Conservation (phyloP, 2,329 filamentous ascomycete genomes). For the Seiridium cupressi region DNA sequence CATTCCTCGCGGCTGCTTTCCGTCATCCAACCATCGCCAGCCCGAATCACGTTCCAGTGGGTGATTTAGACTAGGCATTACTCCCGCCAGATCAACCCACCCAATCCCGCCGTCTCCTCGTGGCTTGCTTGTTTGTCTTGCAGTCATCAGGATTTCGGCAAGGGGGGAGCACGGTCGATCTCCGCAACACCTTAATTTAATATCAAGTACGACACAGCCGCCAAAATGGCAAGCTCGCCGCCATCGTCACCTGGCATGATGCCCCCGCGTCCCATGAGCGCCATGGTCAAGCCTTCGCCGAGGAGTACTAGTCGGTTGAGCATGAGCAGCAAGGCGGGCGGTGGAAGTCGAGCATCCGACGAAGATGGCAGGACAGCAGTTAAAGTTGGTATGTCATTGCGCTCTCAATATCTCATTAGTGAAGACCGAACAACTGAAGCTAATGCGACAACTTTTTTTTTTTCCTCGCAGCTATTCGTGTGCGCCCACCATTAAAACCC, state of each 20-base stretch:
- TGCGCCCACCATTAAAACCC: constrained; percentile 80
- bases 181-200: neutral
- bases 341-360: constrained; percentile 80
- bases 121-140: neutral
- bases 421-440: constrained; percentile 3
- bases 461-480: constrained; percentile 70
- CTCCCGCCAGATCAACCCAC: neutral
- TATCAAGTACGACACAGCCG: constrained; percentile 3
- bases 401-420: neutral
- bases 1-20: constrained; percentile 8
- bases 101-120: constrained; percentile 2
- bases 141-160: neutral
- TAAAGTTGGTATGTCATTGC: constrained; percentile 79
- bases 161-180: neutral
- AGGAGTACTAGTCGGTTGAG: constrained; percentile 84
- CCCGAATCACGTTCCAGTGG: constrained; percentile 1
- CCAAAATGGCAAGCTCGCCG: constrained; percentile 65
- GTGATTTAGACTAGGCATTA: neutral
- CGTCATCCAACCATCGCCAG: neutral
- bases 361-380: constrained; percentile 87
- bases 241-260: constrained; percentile 58
- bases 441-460: neutral
- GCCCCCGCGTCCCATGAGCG: constrained; percentile 73
- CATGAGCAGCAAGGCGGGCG: constrained; percentile 72
- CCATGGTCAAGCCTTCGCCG: constrained; percentile 70